Evolutionary conservation across 768 basidiomycete species (phyloP), one percentile per base, ranked within the genome.

Genomic region (Plicaturopsis crispa): DNA sequence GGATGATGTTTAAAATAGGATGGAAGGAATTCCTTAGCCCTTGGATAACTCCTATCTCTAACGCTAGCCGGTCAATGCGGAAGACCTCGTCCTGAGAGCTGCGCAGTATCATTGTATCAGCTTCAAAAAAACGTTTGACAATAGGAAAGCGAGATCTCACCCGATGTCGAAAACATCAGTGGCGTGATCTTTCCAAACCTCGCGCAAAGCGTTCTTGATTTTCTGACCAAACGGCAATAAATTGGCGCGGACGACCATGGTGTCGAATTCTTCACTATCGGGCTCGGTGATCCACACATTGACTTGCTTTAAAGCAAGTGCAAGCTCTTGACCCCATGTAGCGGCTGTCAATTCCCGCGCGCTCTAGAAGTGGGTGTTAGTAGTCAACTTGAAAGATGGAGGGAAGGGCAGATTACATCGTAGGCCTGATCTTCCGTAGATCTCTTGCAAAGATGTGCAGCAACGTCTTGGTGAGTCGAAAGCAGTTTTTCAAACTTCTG

Each of bases 81-180:
- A 64, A 50, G 4, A 67, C 71, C 48, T 91, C 87, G 42, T 87
- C 84, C 45, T 84, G 76, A 0, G 79, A 78, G 7, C 81, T 88
- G 41, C 10, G 47, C 23, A 22, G 11, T 7, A 14, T 12, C 35
- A 24, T 36, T 19, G 17, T 5, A 4, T 28, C 3, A 31, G 36
- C 5, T 24, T 4, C 6, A 2, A 12, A 18, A 10, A 19, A 24
- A 18, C n/a, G n/a, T n/a, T n/a, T n/a, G n/a, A n/a, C 19, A 28
- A 23, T 22, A 8, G 13, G 32, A 21, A n/a, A 41, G 22, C 19
- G 35, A 6, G 6, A 13, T 56, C 73, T 31, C 52, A 91, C 89
- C 80, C 85, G 20, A 79, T 72, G 54, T 90, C 84, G 40, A 94
- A 96, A 2, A 94, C 75, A 51, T 90, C 85, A 7, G 62, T 66